Evolutionary conservation across 345 rosid genomes (phyloP).

Genomic region (Arabis hirsuta): DNA sequence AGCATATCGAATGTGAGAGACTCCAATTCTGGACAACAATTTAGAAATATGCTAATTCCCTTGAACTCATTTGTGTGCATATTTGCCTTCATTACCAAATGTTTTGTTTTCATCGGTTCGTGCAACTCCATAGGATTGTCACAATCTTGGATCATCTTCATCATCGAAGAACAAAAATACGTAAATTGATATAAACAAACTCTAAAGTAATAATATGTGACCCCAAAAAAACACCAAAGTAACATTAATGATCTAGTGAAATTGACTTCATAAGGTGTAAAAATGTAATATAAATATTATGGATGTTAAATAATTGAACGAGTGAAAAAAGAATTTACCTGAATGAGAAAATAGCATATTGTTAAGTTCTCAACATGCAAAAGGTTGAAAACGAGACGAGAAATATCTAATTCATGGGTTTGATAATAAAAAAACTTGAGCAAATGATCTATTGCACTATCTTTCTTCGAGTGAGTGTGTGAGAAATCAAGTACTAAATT

Average conservation of each 20-base stretch:
- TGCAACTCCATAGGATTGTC: conserved; percentile 38
- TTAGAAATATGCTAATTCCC: conserved; percentile 54
- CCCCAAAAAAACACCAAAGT: too few species aligned
- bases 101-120: conserved; percentile 38
- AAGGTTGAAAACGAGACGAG: conserved; percentile 19
- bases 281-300: too few species aligned
- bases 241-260: not conserved
- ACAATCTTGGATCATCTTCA: conserved; percentile 43
- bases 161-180: not conserved
- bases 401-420: not conserved
- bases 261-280: not conserved
- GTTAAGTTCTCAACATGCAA: conserved; percentile 8
- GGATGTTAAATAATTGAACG: not conserved
- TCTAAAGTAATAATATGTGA: too few species aligned
- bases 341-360: conserved; percentile 14
- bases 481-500: conserved; percentile 28
- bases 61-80: conserved; percentile 43
- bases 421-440: not conserved
- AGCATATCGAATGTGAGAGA: conserved; percentile 48
- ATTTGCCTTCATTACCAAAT: conserved; percentile 49
- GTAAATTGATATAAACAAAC: not conserved
- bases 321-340: conserved; percentile 7
- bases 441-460: not conserved
- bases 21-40: conserved; percentile 43
- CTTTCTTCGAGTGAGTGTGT: not conserved